These are phyloP conservation scores for Pleurotus sapidus DNA, from an alignment of 768 basidiomycete genomes.

Conservation along the genomic window DNA sequence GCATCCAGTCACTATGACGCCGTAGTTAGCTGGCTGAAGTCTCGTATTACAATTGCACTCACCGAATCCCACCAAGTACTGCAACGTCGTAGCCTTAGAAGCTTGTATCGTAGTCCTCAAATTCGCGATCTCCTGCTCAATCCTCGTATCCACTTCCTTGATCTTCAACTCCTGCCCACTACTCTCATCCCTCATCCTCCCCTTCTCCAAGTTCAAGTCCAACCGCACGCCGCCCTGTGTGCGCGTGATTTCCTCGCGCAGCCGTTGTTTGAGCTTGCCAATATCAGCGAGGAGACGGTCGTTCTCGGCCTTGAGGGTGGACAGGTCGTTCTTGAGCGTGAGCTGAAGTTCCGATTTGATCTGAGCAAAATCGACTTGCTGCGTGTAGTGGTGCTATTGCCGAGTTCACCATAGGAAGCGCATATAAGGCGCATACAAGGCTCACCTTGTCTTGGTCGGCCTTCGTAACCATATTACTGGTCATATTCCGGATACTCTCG, in stretches of 20 bases:
- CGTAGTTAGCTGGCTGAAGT: conserved; percentile 8
- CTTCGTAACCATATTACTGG: conserved; percentile 92
- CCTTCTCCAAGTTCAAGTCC: conserved; percentile 96
- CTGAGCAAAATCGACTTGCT: conserved; percentile 96
- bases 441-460: conserved; percentile 93
- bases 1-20: conserved; percentile 72
- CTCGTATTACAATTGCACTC: conserved; percentile 18
- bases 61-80: conserved; percentile 89
- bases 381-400: conserved; percentile 81
- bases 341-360: conserved; percentile 95
- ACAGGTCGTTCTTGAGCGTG: conserved; percentile 95
- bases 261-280: conserved; percentile 90
- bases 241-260: conserved; percentile 87
- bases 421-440: conserved; percentile 5
- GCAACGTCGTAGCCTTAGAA: conserved; percentile 84
- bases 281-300: conserved; percentile 90
- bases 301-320: conserved; percentile 94
- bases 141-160: conserved; percentile 95
- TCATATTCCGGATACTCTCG: conserved; percentile 96
- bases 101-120: conserved; percentile 82
- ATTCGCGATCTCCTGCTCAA: conserved; percentile 93
- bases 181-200: conserved; percentile 90
- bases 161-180: conserved; percentile 92
- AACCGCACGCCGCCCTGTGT: conserved; percentile 93
- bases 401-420: neutral